Base-by-base conservation (phyloP, 2,329 filamentous ascomycete genomes). In the Phaeosphaeriaceae sp. region DNA sequence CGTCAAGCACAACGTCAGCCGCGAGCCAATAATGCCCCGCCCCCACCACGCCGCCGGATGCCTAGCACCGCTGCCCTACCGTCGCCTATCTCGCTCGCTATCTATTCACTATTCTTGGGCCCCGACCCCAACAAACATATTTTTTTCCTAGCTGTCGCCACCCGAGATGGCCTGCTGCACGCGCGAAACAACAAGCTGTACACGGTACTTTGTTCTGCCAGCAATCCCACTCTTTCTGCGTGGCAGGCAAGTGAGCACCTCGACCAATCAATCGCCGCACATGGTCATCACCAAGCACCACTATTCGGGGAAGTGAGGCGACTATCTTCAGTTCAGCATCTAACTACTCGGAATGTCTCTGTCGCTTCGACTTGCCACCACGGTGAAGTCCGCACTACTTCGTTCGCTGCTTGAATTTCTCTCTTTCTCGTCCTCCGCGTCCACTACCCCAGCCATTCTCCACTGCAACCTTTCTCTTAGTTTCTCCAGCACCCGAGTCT, bases 401-500 rank as follows among this genome's bases (percentile, higher is more conserved):
- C 56, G 61, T 42, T 50, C 44, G 55, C 69, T 71, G 8, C n/a
- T 51, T 42, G 52, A 54, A 8, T 68, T 59, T 48, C 57, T 9
- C 13, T 60, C 54, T 44, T 55, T 54, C 32, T 56, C 56, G 13
- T 54, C 55, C 19, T 15, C 46, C 49, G 49, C 26, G 15, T 47
- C 47, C 28, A 64, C 63, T 3, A 62, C 35, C 22, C 35, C 35
- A 40, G 35, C 35, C 35, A 17, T n/a, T n/a, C 62, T 67, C 47
- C 61, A 66, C 52, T 58, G 61, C 19, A 82, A 51, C 35, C 76
- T 69, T 22, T 69, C 60, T 60, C 72, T 73, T 46, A 82, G 59
- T 5, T 60, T 68, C 54, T 78, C 71, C 52, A 82, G 44, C 22
- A 81, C n/a, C 49, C 65, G 61, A 9, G 65, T 61, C 52, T 81